Evolutionary conservation across 2,329 filamentous ascomycete genomes (phyloP), one percentile per base, ranked within the genome.

Genomic region (Neopestalotiopsis clavispora): DNA sequence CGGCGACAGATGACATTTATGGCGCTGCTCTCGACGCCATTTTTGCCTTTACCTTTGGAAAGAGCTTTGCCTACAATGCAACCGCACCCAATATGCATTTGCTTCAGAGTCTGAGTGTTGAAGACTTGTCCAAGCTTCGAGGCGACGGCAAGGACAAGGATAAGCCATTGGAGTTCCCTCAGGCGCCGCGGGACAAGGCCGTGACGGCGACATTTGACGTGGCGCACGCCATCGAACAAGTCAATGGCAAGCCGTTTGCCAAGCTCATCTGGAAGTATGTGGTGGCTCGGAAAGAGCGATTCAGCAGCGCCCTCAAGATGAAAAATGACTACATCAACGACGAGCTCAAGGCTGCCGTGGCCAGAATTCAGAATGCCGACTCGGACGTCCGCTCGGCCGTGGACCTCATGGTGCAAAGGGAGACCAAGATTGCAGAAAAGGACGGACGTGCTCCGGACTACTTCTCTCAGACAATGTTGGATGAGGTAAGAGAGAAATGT

Each of bases 381-480:
- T 14, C 42, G 1, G 66, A 73, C 9, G 71, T 75, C 6, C 73
- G 69, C 14, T 79, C 73, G 40, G 79, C 80, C 6, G 67, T 80
- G 1, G 76, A 81, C 66, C 74, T 74, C 0, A 75, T 81, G 12
- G 66, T 81, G 14, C 67, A 76, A 7, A 75, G 78, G 38, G 80
- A 81, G 71, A 71, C 66, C 20, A 71, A 74, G 5, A 45, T 78
- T 13, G 75, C 77, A 1, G 66, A 59, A 4, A 78, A 77, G 69
- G 74, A 75, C n/a, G 74, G 71, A 23, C 74, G 77, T 28, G 5
- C 17, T 13, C 76, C 77, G 0, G 67, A 67, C 1, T 77, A 76
- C 66, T 66, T 70, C 30, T 69, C 68, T 52, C 75, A 69, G 1
- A 71, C 57, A 62, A 75, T 77, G 68, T 59, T 68, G 2, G 77